These are phyloP conservation scores for Dalbergia cultrata DNA, from an alignment of 306 rosid genomes.

Conservation along the genomic window DNA sequence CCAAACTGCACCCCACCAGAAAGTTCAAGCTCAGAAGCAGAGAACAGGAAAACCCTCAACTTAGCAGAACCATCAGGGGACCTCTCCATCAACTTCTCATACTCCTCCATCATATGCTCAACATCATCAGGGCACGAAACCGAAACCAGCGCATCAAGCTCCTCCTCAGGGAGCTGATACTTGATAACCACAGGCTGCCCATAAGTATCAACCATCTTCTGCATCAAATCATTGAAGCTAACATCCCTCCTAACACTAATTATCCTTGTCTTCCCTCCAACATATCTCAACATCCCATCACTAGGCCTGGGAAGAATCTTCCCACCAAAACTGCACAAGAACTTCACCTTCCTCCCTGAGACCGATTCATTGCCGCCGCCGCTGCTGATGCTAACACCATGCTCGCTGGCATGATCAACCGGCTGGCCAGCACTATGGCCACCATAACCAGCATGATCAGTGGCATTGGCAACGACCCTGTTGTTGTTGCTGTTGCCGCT, in stretches of 20 bases:
- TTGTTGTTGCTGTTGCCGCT: slow-evolving; percentile 25
- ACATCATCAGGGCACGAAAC: slow-evolving; percentile 87
- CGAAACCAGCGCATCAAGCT: slow-evolving; percentile 89
- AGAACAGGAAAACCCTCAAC: slow-evolving; percentile 79
- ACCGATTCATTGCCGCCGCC: slow-evolving; percentile 58
- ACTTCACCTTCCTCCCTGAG: slow-evolving; percentile 72
- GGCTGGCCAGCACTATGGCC: slow-evolving; percentile 22
- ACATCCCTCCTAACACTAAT: slow-evolving; percentile 78
- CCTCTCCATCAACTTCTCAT: slow-evolving; percentile 72
- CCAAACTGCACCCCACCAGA: slow-evolving; percentile 56
- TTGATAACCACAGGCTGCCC: slow-evolving; percentile 84
- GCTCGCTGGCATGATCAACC: slow-evolving; percentile 64
- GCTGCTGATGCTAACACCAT: slow-evolving; percentile 2
- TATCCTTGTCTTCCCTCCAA: slow-evolving; percentile 93
- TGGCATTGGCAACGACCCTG: slow-evolving; percentile 49
- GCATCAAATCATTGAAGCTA: slow-evolving; percentile 67
- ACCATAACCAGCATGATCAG: slow-evolving; percentile 48
- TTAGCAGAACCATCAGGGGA: slow-evolving; percentile 85
- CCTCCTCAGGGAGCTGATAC: slow-evolving; percentile 93
- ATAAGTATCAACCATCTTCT: slow-evolving; percentile 74
- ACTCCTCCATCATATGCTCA: slow-evolving; percentile 96
- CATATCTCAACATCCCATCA: slow-evolving; percentile 90
- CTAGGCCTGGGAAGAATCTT: slow-evolving; percentile 89
- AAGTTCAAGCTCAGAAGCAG: slow-evolving; percentile 69
- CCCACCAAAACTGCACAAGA: slow-evolving; percentile 90